Conservation (phyloP, 1,284 basidiomycete genomes). For the Ganoderma sinense region DNA sequence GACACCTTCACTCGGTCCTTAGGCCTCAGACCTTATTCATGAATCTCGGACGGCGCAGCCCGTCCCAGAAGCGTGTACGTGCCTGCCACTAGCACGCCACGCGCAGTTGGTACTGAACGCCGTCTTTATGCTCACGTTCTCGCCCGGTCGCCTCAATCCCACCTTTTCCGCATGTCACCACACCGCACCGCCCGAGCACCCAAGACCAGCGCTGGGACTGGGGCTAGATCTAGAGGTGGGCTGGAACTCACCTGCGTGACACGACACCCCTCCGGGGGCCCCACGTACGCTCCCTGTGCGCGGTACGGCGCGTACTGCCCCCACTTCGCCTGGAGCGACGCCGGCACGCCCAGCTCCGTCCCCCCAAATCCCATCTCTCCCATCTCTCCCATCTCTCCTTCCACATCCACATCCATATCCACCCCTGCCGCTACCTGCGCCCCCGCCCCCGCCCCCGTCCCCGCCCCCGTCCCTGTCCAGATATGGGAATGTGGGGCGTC, state of each 20-base stretch:
- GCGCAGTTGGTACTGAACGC: not conserved
- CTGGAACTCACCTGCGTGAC: conserved; percentile 56
- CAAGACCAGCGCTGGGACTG: no score
- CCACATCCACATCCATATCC: no score
- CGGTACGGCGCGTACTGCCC: conserved; percentile 69
- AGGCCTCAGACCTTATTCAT: no score
- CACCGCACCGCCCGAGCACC: no score
- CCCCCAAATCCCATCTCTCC: no score
- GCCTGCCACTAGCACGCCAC: not conserved
- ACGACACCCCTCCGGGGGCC: conserved; percentile 56
- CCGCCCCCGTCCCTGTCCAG: not conserved
- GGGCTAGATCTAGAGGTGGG: no score
- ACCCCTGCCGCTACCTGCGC: conserved; percentile 7
- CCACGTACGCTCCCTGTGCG: conserved; percentile 51
- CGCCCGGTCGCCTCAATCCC: no score
- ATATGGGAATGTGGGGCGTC: no score
- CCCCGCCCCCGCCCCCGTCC: not conserved
- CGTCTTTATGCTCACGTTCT: no score
- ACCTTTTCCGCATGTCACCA: not conserved
- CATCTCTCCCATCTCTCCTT: no score
- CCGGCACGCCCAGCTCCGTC: conserved; percentile 33
- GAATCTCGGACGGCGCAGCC: not conserved
- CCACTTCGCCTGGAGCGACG: conserved; percentile 47
- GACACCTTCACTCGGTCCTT: not conserved
- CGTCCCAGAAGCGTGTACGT: not conserved